A percentile compares a stretch with the other conserved stretches of the same genome.
Evolutionary conservation across 139 green algal genomes (phyloP).

Genomic region (Axilococcus clingmanii): DNA sequence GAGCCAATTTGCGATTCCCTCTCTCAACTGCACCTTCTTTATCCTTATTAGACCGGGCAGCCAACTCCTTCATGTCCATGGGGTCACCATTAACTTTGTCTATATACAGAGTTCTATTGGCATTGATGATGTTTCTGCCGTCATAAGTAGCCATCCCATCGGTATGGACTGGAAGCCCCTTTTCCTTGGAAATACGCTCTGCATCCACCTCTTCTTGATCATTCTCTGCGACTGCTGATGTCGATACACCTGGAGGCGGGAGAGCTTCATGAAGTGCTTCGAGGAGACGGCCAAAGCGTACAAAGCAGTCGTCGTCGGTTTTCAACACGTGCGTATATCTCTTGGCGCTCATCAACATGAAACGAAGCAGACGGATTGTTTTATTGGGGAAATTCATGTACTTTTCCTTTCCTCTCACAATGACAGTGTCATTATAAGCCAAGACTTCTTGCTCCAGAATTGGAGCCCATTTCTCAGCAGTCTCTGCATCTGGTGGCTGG

Average conservation of each 20-base stretch:
- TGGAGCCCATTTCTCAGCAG: background rate
- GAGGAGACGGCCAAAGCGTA: constrained; percentile 27
- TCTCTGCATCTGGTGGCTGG: constrained; percentile 10
- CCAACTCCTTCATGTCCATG: background rate
- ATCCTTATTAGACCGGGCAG: background rate
- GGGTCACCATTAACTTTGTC: background rate
- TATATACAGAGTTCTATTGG: background rate
- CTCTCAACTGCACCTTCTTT: background rate
- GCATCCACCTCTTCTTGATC: background rate
- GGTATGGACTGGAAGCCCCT: constrained; percentile 1
- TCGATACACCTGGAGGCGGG: background rate
- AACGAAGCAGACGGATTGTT: constrained; percentile 37
- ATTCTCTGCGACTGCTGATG: background rate
- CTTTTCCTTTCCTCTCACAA: constrained; percentile 35
- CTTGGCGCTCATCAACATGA: constrained; percentile 9
- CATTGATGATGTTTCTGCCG: background rate
- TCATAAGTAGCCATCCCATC: constrained; percentile 9
- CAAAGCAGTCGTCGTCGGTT: constrained; percentile 49
- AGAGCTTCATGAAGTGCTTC: constrained; percentile 6
- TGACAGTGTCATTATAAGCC: constrained; percentile 24
- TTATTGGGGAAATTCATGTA: constrained; percentile 53
- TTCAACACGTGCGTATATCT: constrained; percentile 54
- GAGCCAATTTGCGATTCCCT: background rate
- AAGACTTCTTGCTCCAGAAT: constrained; percentile 17
- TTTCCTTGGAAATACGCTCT: background rate